Conservation (phyloP, 257 asterid genomes). For the Forsythia viridissima region DNA sequence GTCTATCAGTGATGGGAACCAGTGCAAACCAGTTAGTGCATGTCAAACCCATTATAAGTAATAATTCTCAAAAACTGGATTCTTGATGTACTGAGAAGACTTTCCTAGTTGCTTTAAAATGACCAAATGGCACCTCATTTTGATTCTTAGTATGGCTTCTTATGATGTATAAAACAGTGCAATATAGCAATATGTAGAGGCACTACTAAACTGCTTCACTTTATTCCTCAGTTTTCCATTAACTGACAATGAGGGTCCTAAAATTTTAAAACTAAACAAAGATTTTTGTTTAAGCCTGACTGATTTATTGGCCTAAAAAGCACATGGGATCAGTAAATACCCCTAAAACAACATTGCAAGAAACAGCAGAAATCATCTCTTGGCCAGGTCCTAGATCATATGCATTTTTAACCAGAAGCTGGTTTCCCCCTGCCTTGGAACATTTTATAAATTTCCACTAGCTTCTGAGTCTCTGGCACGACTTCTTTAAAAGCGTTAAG, state of each 20-base stretch:
- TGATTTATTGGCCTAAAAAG: background rate
- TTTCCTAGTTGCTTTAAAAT: too few species aligned
- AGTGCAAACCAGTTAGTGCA: too few species aligned
- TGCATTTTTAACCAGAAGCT: background rate
- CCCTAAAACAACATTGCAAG: background rate
- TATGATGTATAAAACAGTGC: too few species aligned
- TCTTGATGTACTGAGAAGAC: too few species aligned
- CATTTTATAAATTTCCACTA: slow-evolving; percentile 26
- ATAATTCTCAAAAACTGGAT: too few species aligned
- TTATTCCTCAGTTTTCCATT: background rate
- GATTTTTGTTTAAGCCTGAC: background rate
- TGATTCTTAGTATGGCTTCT: too few species aligned
- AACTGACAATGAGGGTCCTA: too few species aligned
- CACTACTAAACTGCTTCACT: background rate
- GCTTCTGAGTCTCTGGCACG: slow-evolving; percentile 23
- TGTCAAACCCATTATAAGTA: too few species aligned
- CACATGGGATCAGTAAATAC: background rate
- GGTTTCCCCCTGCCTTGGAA: slow-evolving; percentile 5
- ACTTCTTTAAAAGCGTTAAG: slow-evolving; percentile 22
- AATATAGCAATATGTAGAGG: too few species aligned
- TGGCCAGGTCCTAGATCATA: background rate
- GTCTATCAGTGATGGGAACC: too few species aligned
- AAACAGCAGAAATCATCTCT: background rate
- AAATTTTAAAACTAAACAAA: background rate
- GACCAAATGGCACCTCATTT: too few species aligned